Base-by-base conservation (phyloP, 768 basidiomycete species). In the Tylopilus sp. region DNA sequence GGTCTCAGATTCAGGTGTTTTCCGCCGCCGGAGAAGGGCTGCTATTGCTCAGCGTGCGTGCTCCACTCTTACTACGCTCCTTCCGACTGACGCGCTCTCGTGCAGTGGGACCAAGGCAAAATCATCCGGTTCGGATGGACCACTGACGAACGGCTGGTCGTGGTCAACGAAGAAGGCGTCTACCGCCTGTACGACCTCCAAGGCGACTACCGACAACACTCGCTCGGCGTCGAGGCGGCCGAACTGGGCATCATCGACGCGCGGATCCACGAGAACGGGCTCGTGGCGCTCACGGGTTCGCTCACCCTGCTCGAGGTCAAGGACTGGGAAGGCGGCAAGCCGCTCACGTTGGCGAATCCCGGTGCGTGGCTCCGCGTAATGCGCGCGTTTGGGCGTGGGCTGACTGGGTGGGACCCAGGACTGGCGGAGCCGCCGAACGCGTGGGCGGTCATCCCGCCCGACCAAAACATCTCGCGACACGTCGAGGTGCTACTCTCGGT, bases 381-480 rank as follows among this genome's bases (percentile, higher is more conserved):
- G 55, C 37, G 36, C 59, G 51, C 37, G 47, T 38, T 45, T 33
- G 50, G 43, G 51, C n/a, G 17, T 11, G 45, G 30, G 19, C 36
- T 42, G 17, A 37, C 55, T 64, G 42, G 60, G 37, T 29, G 21
- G 6, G 25, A 51, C 36, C 17, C 54, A 90, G 92, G 80, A 31
- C 66, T 97, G n/a, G 77, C 81, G 6, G 84, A 88, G 59, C 87
- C 87, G 2, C 93, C 92, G 1, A 76, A 81, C 60, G 78, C 91
- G 10, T 98, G 95, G 96, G 80, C 87, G 4, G 77, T 95, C 47
- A 87, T 99, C 43, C 89, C 92, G 1, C 93, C 94, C 0, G 93
- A 96, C 63, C 77, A 88, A 37, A 94, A 87, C 33, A 86, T 91
- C 46, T 94, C 89, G 5, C 79, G 94, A 50, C 94, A 97, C 61